phyloP scores from a whole-genome alignment of 2,329 filamentous ascomycete genomes.

The Aspergillus aculeatinus region DNA sequence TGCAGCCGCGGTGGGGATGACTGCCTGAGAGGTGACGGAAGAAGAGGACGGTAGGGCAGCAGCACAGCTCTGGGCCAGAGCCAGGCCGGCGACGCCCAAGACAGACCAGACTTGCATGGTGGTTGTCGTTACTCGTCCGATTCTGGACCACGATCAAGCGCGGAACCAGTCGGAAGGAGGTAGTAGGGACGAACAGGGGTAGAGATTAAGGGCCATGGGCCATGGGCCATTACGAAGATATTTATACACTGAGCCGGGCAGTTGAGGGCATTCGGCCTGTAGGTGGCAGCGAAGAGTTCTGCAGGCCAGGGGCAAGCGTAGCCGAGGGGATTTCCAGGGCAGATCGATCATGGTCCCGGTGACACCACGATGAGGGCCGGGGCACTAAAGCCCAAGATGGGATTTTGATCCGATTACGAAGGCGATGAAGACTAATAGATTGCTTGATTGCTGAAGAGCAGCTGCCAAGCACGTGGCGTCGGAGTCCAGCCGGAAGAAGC shows the following conservation, averaged over 20 bases:
- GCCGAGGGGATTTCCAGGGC: neutral
- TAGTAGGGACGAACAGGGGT: neutral
- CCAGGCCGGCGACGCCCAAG: neutral
- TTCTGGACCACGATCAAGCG: neutral
- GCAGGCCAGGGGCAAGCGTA: neutral
- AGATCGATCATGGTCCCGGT: neutral
- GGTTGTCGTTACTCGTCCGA: neutral
- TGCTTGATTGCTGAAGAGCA: neutral
- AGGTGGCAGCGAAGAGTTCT: neutral
- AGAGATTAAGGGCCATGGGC: neutral
- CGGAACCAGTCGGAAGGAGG: neutral
- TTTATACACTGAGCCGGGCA: neutral
- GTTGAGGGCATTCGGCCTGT: neutral
- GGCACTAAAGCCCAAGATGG: neutral
- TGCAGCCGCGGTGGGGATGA: neutral
- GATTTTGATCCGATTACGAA: neutral
- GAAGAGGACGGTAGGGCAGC: neutral
- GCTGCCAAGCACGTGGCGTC: neutral
- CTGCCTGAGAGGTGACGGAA: neutral
- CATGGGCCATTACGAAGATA: neutral
- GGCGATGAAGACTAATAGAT: neutral
- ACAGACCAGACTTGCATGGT: constrained; percentile 5
- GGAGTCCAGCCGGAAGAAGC: neutral
- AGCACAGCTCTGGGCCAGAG: neutral
- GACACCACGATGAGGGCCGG: neutral